phyloP scores from a whole-genome alignment of 176 grass and related monocot genomes.

The Themeda triandra region DNA sequence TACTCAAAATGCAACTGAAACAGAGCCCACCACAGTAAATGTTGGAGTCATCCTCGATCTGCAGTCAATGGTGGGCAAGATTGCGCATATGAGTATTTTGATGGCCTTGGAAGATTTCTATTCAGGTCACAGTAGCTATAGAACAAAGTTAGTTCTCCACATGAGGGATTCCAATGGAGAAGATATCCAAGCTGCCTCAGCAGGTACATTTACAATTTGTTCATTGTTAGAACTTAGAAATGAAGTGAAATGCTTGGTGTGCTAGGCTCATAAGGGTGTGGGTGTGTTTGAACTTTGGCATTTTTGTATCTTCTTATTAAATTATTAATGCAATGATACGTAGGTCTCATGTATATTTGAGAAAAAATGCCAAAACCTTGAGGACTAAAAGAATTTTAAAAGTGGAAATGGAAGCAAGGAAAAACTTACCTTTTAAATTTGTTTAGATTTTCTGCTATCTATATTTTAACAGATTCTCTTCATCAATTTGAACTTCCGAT shows the following conservation, averaged over 20 bases:
- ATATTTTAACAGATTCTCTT: too few species aligned
- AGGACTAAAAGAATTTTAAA: too few species aligned
- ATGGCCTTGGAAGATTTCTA: slow-evolving; percentile 60
- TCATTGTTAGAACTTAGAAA: not conserved
- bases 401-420: too few species aligned
- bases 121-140: slow-evolving; percentile 13
- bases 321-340: too few species aligned
- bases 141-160: slow-evolving; percentile 26
- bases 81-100: slow-evolving; percentile 22
- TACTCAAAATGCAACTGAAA: slow-evolving; percentile 4
- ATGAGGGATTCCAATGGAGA: slow-evolving; percentile 29
- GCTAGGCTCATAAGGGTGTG: too few species aligned
- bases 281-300: too few species aligned
- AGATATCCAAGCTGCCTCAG: slow-evolving; percentile 35
- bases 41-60: slow-evolving; percentile 51
- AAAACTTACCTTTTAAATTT: too few species aligned
- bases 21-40: not conserved
- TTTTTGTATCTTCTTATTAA: too few species aligned
- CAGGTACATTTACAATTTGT: slow-evolving; percentile 24
- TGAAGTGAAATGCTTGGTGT: not conserved
- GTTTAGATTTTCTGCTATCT: too few species aligned
- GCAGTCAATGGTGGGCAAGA: slow-evolving; percentile 22
- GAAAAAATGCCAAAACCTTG: too few species aligned
- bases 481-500: too few species aligned
- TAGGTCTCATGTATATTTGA: too few species aligned